phyloP scores from a whole-genome alignment of 495 filamentous ascomycete genomes.

The Echria macrotheca region DNA sequence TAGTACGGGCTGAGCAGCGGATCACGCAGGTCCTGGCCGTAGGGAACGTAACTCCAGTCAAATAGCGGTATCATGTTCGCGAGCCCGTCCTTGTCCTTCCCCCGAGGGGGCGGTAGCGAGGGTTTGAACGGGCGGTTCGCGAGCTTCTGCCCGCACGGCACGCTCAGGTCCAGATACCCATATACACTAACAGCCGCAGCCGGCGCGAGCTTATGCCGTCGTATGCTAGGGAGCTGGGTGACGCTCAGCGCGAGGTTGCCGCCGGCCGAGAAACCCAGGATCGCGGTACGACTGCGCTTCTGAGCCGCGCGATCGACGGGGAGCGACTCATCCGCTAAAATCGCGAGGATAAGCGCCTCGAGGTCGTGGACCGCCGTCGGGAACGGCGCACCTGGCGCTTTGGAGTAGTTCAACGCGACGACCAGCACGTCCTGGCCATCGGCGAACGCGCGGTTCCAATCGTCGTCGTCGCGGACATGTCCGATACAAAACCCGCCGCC shows the following conservation, averaged over 20 bases:
- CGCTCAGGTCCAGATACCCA: conserved; percentile 22
- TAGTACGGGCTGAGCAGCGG: conserved; percentile 27
- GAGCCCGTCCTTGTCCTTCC: conserved; percentile 18
- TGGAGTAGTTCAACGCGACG: conserved; percentile 30
- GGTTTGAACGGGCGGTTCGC: conserved; percentile 30
- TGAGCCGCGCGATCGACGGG: conserved; percentile 23
- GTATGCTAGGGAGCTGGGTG: conserved; percentile 26
- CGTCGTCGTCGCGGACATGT: conserved; percentile 25
- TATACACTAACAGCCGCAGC: conserved; percentile 25
- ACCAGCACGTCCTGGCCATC: conserved; percentile 26
- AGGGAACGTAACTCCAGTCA: conserved; percentile 28
- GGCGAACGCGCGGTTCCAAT: conserved; percentile 32
- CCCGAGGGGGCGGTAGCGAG: conserved; percentile 13
- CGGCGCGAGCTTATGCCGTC: conserved; percentile 17
- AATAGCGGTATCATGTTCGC: conserved; percentile 16
- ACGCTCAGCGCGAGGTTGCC: conserved; percentile 25
- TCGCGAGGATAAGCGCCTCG: conserved; percentile 25
- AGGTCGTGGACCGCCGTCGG: conserved; percentile 28
- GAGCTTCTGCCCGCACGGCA: conserved; percentile 18
- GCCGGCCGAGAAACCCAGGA: conserved; percentile 31
- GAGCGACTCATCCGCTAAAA: conserved; percentile 26
- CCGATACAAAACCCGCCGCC: conserved; percentile 36
- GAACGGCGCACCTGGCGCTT: conserved; percentile 29
- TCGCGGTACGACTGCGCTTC: conserved; percentile 17
- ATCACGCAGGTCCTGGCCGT: conserved; percentile 23